These are phyloP conservation scores for Cercospora sp. DNA, from an alignment of 2,329 filamentous ascomycete genomes.

Conservation along the genomic window DNA sequence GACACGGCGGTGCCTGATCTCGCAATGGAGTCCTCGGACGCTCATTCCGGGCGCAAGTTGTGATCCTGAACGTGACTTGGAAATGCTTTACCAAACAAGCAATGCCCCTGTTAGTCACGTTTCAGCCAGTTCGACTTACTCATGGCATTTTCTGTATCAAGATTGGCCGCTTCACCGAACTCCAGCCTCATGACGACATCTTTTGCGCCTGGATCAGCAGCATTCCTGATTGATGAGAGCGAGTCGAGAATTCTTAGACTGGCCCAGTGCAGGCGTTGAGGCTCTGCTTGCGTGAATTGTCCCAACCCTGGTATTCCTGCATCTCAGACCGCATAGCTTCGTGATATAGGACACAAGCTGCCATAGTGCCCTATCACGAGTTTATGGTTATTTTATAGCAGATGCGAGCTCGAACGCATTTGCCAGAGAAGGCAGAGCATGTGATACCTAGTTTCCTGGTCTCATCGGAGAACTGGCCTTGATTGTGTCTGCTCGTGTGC, in stretches of 20 bases:
- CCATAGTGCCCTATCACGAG: neutral
- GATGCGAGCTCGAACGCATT: neutral
- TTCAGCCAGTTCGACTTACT: conserved; percentile 7
- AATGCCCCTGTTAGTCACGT: neutral
- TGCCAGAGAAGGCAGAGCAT: neutral
- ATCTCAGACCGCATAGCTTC: neutral
- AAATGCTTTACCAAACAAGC: conserved; percentile 1
- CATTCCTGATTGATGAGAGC: neutral
- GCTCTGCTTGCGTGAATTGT: neutral
- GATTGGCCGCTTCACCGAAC: neutral
- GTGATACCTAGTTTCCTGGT: neutral
- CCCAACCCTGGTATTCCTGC: neutral
- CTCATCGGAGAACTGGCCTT: neutral
- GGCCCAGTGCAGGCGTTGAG: neutral
- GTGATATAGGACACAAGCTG: neutral
- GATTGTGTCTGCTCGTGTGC: neutral
- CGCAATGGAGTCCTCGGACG: neutral
- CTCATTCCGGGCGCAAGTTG: neutral
- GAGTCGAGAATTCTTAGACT: neutral
- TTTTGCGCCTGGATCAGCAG: neutral
- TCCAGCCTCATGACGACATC: neutral
- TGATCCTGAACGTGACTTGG: neutral
- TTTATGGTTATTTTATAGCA: neutral
- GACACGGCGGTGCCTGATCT: neutral
- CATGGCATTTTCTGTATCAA: conserved; percentile 7